These are phyloP conservation scores for Aspergillus terreus DNA, from an alignment of 2,329 filamentous ascomycete species.

Conservation along the genomic window DNA sequence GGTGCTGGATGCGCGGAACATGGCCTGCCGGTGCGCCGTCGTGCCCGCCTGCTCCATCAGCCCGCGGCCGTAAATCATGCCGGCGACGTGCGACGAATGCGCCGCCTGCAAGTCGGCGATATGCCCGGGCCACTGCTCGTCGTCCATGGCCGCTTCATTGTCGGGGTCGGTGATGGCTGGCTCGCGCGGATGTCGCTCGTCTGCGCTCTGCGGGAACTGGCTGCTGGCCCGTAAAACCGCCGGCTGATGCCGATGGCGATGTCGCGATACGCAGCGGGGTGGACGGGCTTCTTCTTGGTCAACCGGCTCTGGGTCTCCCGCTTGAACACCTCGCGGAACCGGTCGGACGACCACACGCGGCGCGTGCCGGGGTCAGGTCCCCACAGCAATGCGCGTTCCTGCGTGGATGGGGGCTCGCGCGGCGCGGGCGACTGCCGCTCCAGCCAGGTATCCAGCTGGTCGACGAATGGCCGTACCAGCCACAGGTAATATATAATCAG, in stretches of 20 bases:
- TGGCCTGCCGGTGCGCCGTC: not conserved
- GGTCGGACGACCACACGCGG: not conserved
- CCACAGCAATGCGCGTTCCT: not conserved
- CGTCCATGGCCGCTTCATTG: not conserved
- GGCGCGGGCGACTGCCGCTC: not conserved
- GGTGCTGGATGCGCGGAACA: not conserved
- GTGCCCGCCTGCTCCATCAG: not conserved
- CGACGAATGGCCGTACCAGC: not conserved
- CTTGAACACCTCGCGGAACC: not conserved
- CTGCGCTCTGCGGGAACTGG: slow-evolving; percentile 2
- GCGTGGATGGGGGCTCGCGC: not conserved
- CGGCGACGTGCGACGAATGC: not conserved
- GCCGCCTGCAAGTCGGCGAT: slow-evolving; percentile 7
- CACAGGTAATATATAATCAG: slow-evolving; percentile 7
- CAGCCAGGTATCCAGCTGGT: not conserved
- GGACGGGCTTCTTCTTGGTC: not conserved
- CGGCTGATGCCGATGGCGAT: slow-evolving; percentile 10
- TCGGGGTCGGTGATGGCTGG: not conserved
- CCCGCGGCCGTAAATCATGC: not conserved
- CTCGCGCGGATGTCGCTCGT: not conserved
- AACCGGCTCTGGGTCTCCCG: not conserved
- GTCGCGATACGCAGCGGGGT: not conserved
- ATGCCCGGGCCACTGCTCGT: slow-evolving; percentile 1
- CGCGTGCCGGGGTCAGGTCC: not conserved
- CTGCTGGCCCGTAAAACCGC: slow-evolving; percentile 3